These are phyloP conservation scores for Moesziomyces parantarcticus DNA, from an alignment of 1,284 basidiomycete species.

Conservation along the genomic window DNA sequence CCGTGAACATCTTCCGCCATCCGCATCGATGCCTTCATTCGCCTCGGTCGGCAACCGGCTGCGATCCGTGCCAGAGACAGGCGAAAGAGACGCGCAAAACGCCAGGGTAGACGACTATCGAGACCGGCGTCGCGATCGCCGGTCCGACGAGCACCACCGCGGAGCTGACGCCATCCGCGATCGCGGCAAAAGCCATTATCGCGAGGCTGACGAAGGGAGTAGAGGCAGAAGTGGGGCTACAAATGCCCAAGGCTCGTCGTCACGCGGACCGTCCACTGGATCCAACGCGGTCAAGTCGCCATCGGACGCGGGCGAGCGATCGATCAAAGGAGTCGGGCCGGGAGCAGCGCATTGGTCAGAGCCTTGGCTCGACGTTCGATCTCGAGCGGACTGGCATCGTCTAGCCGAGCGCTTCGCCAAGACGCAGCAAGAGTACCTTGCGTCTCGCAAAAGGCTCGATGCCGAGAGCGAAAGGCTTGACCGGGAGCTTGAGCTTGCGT, in stretches of 20 bases:
- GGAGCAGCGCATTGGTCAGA: slow-evolving; percentile 49
- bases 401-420: slow-evolving; percentile 43
- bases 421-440: slow-evolving; percentile 39
- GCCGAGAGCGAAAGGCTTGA: slow-evolving; percentile 33
- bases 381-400: slow-evolving; percentile 39
- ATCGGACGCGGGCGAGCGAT: slow-evolving; percentile 6
- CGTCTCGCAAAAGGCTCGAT: slow-evolving; percentile 18
- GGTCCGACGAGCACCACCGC: not conserved
- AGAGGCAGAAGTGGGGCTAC: not conserved
- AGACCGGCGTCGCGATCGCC: slow-evolving; percentile 22
- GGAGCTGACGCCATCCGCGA: not conserved
- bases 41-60: slow-evolving; percentile 8
- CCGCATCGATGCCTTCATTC: slow-evolving; percentile 28
- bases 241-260: slow-evolving; percentile 6
- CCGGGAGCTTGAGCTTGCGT: slow-evolving; percentile 24
- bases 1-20: slow-evolving; percentile 7
- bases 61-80: slow-evolving; percentile 11
- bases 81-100: slow-evolving; percentile 1
- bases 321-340: slow-evolving; percentile 39
- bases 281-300: slow-evolving; percentile 1
- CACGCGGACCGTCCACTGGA: not conserved
- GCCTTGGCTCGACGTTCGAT: slow-evolving; percentile 48
- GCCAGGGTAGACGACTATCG: slow-evolving; percentile 6
- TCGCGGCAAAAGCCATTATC: not conserved
- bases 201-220: not conserved